phyloP scores from a whole-genome alignment of 2,329 filamentous ascomycete species.

The Talaromyces sp. region DNA sequence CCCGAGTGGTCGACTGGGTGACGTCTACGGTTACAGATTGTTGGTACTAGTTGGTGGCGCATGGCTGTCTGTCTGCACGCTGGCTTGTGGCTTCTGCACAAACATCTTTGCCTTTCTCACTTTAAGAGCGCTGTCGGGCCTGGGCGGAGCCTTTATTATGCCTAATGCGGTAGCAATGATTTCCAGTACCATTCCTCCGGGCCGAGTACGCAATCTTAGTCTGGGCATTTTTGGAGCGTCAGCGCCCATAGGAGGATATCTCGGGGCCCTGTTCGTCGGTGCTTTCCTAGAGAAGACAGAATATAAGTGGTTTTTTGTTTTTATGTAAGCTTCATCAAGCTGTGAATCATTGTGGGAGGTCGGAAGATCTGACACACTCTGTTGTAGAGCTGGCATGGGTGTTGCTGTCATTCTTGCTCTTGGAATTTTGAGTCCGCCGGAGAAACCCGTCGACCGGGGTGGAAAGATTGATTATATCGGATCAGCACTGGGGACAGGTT shows the following conservation, averaged over 20 bases:
- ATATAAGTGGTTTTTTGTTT: constrained; percentile 45
- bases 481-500: constrained; percentile 36
- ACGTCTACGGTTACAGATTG: constrained; percentile 56
- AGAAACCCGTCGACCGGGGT: constrained; percentile 33
- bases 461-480: constrained; percentile 44
- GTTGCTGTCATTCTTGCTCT: constrained; percentile 24
- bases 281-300: constrained; percentile 35
- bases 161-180: constrained; percentile 54
- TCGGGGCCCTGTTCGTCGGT: constrained; percentile 42
- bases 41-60: constrained; percentile 53
- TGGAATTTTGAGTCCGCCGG: constrained; percentile 27
- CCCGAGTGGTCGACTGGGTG: constrained; percentile 55
- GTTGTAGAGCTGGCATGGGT: constrained; percentile 25
- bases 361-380: background rate
- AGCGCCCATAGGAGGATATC: constrained; percentile 46
- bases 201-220: constrained; percentile 44
- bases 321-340: constrained; percentile 30
- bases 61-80: constrained; percentile 55
- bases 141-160: constrained; percentile 52
- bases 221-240: constrained; percentile 49
- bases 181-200: constrained; percentile 47
- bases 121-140: constrained; percentile 47
- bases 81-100: constrained; percentile 49
- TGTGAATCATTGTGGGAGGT: background rate
- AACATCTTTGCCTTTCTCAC: constrained; percentile 44